Evolutionary conservation across 345 rosid species (phyloP).

Genomic region (Sonneratia alba): DNA sequence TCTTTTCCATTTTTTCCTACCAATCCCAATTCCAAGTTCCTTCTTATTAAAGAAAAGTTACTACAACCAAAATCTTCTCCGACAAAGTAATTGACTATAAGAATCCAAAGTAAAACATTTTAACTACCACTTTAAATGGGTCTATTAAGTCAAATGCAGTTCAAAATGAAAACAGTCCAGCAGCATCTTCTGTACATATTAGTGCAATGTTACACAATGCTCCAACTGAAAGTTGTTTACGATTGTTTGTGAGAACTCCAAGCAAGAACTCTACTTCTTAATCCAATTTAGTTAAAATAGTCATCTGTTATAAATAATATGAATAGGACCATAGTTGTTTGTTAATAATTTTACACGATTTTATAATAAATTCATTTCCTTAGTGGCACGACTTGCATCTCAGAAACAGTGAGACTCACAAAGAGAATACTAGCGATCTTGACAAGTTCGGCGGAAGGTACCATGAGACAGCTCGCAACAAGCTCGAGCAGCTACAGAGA

Average conservation of each 20-base stretch:
- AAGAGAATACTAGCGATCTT: conserved; percentile 88
- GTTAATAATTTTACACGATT: not conserved
- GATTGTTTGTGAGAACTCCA: not conserved
- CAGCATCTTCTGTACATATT: no score
- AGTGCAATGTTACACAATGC: no score
- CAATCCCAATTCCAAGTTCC: conserved; percentile 51
- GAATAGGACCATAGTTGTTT: not conserved
- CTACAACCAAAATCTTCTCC: not conserved
- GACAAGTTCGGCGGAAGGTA: conserved; percentile 94
- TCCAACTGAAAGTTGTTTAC: no score
- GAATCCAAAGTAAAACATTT: not conserved
- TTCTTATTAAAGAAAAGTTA: conserved; percentile 13
- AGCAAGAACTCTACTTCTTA: not conserved
- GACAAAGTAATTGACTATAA: not conserved
- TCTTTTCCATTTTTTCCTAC: conserved; percentile 83
- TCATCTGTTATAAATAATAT: not conserved
- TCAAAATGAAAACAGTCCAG: not conserved
- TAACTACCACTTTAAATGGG: not conserved
- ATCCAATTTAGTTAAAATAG: not conserved
- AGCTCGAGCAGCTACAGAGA: conserved; percentile 61
- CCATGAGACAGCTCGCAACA: conserved; percentile 94
- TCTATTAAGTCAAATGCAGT: not conserved
- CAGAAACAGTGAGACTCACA: conserved; percentile 74
- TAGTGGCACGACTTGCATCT: conserved; percentile 20
- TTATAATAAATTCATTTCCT: not conserved